Base-by-base conservation (phyloP, 805 yeast genomes). In the Wickerhamia fluorescens region DNA sequence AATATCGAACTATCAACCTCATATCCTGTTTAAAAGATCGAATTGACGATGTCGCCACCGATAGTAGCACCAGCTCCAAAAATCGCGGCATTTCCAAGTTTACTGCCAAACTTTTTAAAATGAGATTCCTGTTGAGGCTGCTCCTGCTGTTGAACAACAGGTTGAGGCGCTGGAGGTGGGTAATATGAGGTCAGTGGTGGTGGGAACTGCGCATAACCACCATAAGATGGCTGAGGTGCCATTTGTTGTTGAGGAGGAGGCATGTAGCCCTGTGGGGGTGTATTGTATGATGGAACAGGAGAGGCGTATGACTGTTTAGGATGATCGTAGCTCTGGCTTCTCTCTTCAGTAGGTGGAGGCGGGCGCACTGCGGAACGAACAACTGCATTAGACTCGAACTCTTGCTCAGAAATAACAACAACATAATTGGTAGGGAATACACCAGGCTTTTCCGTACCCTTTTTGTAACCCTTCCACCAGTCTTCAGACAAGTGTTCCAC, bases 1-100 rank as follows among this genome's bases (percentile, higher is more conserved):
- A 25, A 17, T 25, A 5, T n/a, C 20, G 14, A 9, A 5, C 14
- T 9, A 14, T 24, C n/a, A n/a, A n/a, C n/a, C n/a, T n/a, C n/a
- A n/a, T n/a, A n/a, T n/a, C n/a, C n/a, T 12, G 13, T 11, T 24
- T 57, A 76, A 43, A 80, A 76, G 35, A 84, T 79, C 24, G 83
- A 69, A 46, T 81, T 75, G 23, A 88, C 84, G 29, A 89, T 44
- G 45, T 82, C 86, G 25, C 84, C 70, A 48, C 97, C 97, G 31
- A 88, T 66, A 2, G 95, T 79, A 22, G 96, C 95, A 65, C 97
- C 97, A 7, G 95, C 96, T 56, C 96, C 96, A 41, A 86, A 89
- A 27, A 88, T 74, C 20, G 94, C 88, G n/a, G 96, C 94, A 42
- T 86, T 76, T 35, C 95, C 95, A 35, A 88, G 60, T 56, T 84